Evolutionary conservation across 805 yeast genomes (phyloP).

Genomic region (Candida maesae): DNA sequence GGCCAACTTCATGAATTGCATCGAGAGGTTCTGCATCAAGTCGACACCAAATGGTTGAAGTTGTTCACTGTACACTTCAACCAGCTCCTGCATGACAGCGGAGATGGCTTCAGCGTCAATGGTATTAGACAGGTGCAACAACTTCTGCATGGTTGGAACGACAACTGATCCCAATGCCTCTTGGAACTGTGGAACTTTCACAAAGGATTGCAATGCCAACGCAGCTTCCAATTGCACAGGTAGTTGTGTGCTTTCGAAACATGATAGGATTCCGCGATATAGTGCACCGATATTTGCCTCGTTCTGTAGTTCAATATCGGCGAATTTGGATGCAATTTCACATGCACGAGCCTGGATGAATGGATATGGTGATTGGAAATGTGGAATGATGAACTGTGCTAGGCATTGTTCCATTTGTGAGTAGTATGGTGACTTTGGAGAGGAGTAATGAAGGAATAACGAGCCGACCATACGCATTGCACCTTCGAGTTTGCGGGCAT

Average conservation of each 20-base stretch:
- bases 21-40: slow-evolving; percentile 56
- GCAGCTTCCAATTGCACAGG: slow-evolving; percentile 87
- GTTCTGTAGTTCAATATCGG: slow-evolving; percentile 51
- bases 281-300: slow-evolving; percentile 34
- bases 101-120: slow-evolving; percentile 86
- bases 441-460: slow-evolving; percentile 54
- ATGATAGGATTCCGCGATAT: slow-evolving; percentile 42
- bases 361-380: slow-evolving; percentile 54
- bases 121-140: slow-evolving; percentile 69
- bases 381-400: slow-evolving; percentile 63
- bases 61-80: slow-evolving; percentile 82
- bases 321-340: slow-evolving; percentile 61
- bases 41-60: slow-evolving; percentile 88
- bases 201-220: slow-evolving; percentile 76
- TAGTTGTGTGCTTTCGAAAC: slow-evolving; percentile 41
- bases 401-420: slow-evolving; percentile 69
- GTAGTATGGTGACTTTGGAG: slow-evolving; percentile 52
- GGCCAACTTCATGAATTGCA: slow-evolving; percentile 70
- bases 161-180: slow-evolving; percentile 66
- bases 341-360: slow-evolving; percentile 76
- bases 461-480: slow-evolving; percentile 75
- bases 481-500: slow-evolving; percentile 72
- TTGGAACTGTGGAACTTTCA: slow-evolving; percentile 60
- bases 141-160: slow-evolving; percentile 75
- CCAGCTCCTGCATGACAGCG: slow-evolving; percentile 93